Percentiles rank a stretch among this genome's conserved stretches.
Evolutionary conservation across 306 rosid genomes (phyloP).

Genomic region (Glycine soja): DNA sequence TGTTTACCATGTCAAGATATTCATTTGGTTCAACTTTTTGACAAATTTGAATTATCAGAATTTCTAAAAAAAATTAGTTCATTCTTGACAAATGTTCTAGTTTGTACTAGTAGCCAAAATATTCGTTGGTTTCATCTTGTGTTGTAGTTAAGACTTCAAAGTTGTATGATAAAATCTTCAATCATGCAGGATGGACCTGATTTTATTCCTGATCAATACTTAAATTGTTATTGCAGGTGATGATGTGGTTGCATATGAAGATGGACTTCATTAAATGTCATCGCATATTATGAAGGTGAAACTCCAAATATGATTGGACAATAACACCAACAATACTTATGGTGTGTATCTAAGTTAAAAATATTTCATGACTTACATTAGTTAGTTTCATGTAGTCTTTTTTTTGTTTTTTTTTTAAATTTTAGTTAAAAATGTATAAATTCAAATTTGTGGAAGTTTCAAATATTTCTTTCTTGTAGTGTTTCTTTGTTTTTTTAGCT

Average conservation of each 20-base stretch:
- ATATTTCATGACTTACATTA: too few species aligned
- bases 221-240: conserved; percentile 63
- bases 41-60: conserved; percentile 2
- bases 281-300: too few species aligned
- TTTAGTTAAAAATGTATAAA: too few species aligned
- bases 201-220: conserved; percentile 1
- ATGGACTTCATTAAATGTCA: too few species aligned
- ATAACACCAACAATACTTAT: too few species aligned
- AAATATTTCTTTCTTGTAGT: too few species aligned
- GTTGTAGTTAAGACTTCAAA: conserved; percentile 20
- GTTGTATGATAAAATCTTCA: conserved; percentile 16
- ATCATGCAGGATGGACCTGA: neutral
- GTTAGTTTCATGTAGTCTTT: too few species aligned
- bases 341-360: too few species aligned
- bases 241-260: conserved; percentile 78
- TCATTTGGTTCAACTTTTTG: conserved; percentile 13
- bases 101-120: conserved; percentile 7
- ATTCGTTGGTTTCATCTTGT: neutral
- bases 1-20: conserved; percentile 3
- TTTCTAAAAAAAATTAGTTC: neutral
- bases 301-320: too few species aligned
- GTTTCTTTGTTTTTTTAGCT: too few species aligned
- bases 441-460: too few species aligned
- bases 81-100: neutral
- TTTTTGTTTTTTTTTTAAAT: too few species aligned